Evolutionary conservation across 2,329 filamentous ascomycete species (phyloP), one percentile per base, ranked within the genome.

Genomic region (Kalmusia sp.): DNA sequence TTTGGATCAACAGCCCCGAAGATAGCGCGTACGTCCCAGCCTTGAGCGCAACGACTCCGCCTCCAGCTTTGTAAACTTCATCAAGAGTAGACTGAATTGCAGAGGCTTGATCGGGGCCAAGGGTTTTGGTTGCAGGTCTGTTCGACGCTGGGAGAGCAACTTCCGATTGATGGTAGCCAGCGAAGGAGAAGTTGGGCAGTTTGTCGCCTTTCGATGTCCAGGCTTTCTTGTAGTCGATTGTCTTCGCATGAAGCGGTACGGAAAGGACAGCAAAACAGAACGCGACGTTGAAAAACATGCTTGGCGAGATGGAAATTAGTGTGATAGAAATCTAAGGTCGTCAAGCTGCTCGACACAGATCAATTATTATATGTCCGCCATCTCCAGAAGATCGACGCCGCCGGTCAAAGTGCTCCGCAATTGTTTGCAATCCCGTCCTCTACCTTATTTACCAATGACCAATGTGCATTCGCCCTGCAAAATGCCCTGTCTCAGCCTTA

Each of bases 1-100:
- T 56, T 3, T 34, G 34, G 9, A 56, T 40, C 12, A 52, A 15
- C 5, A 56, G 35, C n/a, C 44, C 45, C 1, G 54, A 40, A n/a
- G 39, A 49, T 17, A 56, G 45, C 19, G 45, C 21, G 17, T 50
- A 56, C 6, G 44, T 56, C 4, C 54, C 54, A 3, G 45, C 30
- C 19, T 43, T 51, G 6, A 52, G 38, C 38, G n/a, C 24, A 8
- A 55, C 49, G 5, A 55, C 37, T 14, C 53, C 45, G 19, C 45
- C 45, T 17, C 45, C 51, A 4, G 39, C 9, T 45, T 52, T 43
- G 22, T 4, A 52, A 33, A 53, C 46, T 19, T 30, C n/a, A 17
- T 56, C 54, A 28, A 56, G 24, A 8, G 54, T 45, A n/a, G 49
- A 31, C 40, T 56, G 53, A n/a, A 52, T 56, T 2, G 45, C 24